Conservation (phyloP, 2,329 filamentous ascomycete species). For the Zymoseptoria brevis region DNA sequence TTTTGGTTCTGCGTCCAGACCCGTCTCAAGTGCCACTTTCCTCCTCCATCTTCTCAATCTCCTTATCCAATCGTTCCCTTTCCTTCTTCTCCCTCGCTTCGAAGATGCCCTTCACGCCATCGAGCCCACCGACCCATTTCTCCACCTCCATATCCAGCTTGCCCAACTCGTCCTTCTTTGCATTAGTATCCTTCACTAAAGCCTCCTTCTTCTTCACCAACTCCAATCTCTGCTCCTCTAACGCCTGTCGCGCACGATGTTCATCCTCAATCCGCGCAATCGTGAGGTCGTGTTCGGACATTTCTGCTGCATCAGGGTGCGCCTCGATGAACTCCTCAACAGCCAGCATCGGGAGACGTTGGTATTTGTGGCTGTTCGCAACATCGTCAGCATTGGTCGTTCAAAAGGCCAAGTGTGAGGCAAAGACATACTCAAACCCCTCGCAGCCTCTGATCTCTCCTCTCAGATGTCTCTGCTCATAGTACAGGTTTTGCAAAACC, state of each 20-base stretch:
- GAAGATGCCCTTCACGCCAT: conserved; percentile 22
- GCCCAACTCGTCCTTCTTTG: conserved; percentile 84
- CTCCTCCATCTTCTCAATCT: conserved; percentile 1
- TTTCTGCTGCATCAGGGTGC: conserved; percentile 65
- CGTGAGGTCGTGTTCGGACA: conserved; percentile 75
- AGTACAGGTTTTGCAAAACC: conserved; percentile 90
- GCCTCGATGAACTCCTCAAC: conserved; percentile 70
- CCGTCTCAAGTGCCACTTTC: conserved; percentile 1
- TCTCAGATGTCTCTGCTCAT: conserved; percentile 84
- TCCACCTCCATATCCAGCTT: conserved; percentile 88
- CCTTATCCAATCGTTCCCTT: not conserved
- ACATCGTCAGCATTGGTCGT: conserved; percentile 6
- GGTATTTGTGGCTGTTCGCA: conserved; percentile 68
- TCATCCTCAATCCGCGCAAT: conserved; percentile 87
- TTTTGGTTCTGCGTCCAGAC: not conserved
- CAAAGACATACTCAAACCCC: conserved; percentile 67
- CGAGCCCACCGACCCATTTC: conserved; percentile 28
- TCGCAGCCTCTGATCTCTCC: conserved; percentile 88
- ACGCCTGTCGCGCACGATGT: conserved; percentile 68
- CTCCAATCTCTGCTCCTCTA: conserved; percentile 72
- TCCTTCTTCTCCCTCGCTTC: conserved; percentile 22
- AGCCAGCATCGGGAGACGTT: conserved; percentile 74
- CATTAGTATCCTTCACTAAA: conserved; percentile 72
- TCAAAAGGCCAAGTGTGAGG: not conserved
- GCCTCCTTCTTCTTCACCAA: conserved; percentile 57